phyloP scores from a whole-genome alignment of 306 rosid genomes.

The Prunus persica region DNA sequence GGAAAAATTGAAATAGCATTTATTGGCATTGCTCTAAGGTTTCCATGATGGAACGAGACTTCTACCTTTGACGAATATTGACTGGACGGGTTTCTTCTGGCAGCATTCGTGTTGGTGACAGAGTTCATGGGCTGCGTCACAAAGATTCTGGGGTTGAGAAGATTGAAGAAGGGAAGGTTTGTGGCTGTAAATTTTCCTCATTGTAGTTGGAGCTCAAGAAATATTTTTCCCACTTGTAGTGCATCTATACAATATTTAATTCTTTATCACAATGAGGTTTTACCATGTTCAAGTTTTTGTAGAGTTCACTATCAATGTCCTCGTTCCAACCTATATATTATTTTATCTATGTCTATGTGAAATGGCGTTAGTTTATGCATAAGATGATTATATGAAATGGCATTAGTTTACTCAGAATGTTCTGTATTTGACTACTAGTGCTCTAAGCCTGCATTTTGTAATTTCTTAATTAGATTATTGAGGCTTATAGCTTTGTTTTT shows the following conservation, averaged over 20 bases:
- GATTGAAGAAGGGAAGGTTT: constrained; percentile 96
- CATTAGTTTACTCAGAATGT: neutral
- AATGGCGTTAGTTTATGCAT: neutral
- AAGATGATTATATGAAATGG: neutral
- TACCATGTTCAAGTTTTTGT: neutral
- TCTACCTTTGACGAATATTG: constrained; percentile 87
- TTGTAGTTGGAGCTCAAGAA: constrained; percentile 14
- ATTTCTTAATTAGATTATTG: neutral
- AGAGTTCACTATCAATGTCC: neutral
- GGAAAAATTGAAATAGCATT: constrained; percentile 32
- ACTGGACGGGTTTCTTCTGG: constrained; percentile 87
- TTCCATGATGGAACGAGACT: constrained; percentile 97
- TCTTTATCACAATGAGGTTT: constrained; percentile 2
- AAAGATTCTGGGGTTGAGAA: constrained; percentile 74
- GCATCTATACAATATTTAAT: neutral
- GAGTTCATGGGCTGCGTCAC: constrained; percentile 73
- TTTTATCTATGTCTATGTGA: neutral
- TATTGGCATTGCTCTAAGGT: constrained; percentile 68
- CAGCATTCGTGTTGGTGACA: constrained; percentile 75
- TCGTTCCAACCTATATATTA: neutral
- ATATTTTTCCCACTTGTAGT: neutral
- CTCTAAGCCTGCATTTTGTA: neutral
- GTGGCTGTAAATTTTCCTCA: constrained; percentile 19
- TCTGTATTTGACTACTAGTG: neutral
- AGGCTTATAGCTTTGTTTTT: neutral